Evolutionary conservation across 1,284 basidiomycete genomes (phyloP).

Genomic region (Anthracocystis setariae): DNA sequence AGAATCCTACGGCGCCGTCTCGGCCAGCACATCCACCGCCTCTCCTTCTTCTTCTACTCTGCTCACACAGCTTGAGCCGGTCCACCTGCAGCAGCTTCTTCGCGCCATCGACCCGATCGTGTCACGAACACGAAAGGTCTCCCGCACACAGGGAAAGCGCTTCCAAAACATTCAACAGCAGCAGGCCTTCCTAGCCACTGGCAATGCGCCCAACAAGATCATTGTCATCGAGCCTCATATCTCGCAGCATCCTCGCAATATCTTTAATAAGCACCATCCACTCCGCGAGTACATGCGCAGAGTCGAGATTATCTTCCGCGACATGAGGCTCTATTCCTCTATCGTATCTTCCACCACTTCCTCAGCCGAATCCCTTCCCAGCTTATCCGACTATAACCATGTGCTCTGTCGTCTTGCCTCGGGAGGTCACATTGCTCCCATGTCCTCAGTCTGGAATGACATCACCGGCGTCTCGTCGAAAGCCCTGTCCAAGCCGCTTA

Average conservation of each 20-base stretch:
- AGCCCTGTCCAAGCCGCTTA: slow-evolving; percentile 9
- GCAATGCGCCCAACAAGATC: slow-evolving; percentile 18
- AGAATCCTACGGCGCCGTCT: slow-evolving; percentile 19
- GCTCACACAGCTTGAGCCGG: slow-evolving; percentile 35
- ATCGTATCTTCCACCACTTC: slow-evolving; percentile 26
- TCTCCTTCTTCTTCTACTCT: slow-evolving; percentile 23
- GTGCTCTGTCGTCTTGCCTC: slow-evolving; percentile 49
- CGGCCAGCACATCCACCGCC: slow-evolving; percentile 7
- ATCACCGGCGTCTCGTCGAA: slow-evolving; percentile 30
- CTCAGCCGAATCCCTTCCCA: slow-evolving; percentile 25
- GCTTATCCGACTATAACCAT: slow-evolving; percentile 53
- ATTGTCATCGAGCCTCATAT: slow-evolving; percentile 20
- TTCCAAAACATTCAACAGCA: slow-evolving; percentile 31
- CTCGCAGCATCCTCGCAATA: slow-evolving; percentile 27
- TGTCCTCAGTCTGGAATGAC: slow-evolving; percentile 56
- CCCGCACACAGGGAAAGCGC: slow-evolving; percentile 28
- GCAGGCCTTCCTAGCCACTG: slow-evolving; percentile 13
- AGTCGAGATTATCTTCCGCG: slow-evolving; percentile 49
- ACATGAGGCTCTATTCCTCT: slow-evolving; percentile 44
- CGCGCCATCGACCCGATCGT: slow-evolving; percentile 53
- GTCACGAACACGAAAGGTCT: slow-evolving; percentile 18
- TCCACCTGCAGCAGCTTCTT: slow-evolving; percentile 40
- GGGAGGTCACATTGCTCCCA: slow-evolving; percentile 51
- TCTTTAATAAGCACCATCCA: slow-evolving; percentile 23
- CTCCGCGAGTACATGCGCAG: slow-evolving; percentile 51